phyloP scores from a whole-genome alignment of 352 stramenopile species.

The Phytophthora citricola region DNA sequence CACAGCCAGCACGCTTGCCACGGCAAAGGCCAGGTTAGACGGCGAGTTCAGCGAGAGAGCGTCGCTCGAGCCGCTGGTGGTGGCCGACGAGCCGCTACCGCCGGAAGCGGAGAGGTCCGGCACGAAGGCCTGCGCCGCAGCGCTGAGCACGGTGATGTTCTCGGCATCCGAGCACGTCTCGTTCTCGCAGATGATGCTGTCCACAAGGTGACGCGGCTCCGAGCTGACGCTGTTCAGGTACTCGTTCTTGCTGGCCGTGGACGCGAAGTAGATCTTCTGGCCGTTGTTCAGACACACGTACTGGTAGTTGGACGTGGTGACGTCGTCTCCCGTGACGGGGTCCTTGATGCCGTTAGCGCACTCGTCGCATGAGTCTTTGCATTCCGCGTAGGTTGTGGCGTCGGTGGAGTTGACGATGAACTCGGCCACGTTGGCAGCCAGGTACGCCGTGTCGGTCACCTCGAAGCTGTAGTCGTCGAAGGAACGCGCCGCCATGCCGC shows the following conservation, averaged over 20 bases:
- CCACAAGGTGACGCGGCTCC: slow-evolving; percentile 59
- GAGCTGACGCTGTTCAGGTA: slow-evolving; percentile 71
- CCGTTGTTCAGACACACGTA: slow-evolving; percentile 77
- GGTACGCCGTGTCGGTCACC: slow-evolving; percentile 71
- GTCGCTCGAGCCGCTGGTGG: slow-evolving; percentile 35
- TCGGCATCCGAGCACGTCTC: slow-evolving; percentile 58
- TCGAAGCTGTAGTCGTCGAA: slow-evolving; percentile 63
- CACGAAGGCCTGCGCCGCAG: slow-evolving; percentile 43
- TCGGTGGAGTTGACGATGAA: slow-evolving; percentile 51
- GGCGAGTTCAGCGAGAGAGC: slow-evolving; percentile 23
- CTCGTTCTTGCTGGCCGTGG: slow-evolving; percentile 54
- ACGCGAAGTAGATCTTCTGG: slow-evolving; percentile 89
- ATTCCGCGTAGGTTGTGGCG: slow-evolving; percentile 39
- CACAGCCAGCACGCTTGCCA: slow-evolving; percentile 24
- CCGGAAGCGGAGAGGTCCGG: slow-evolving; percentile 30
- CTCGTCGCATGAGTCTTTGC: slow-evolving; percentile 50
- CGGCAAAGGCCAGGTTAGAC: slow-evolving; percentile 13
- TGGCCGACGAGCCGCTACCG: slow-evolving; percentile 24
- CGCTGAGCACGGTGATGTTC: slow-evolving; percentile 63
- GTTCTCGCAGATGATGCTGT: slow-evolving; percentile 65
- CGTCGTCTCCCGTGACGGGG: slow-evolving; percentile 63
- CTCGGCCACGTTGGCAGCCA: slow-evolving; percentile 71
- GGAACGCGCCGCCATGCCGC: slow-evolving; percentile 67
- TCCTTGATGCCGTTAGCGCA: slow-evolving; percentile 63
- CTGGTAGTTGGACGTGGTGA: slow-evolving; percentile 69